Base-by-base conservation (phyloP, 2,329 filamentous ascomycete genomes). In the Colletotrichum aenigma region DNA sequence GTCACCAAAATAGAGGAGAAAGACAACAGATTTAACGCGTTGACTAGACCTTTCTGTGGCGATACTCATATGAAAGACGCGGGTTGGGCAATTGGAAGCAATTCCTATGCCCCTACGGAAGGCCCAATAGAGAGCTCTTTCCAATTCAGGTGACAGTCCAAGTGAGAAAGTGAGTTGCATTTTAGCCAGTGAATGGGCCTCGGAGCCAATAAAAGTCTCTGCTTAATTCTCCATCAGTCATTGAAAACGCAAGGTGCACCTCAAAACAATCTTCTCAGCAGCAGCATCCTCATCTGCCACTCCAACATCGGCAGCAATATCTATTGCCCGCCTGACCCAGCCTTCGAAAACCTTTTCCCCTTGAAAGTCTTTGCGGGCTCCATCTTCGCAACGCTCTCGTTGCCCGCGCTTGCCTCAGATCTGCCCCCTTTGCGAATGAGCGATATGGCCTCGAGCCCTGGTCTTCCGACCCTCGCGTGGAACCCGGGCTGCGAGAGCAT, bases 41-140 rank as follows among this genome's bases (percentile, higher is more conserved):
- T 1, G 6, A 0, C 6, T 3, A 52, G n/a, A 13, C n/a, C n/a
- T 52, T 21, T 52, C n/a, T 3, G 7, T 21, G 4, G 43, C 10
- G n/a, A 48, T 12, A 7, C 6, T 21, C 3, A 21, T 10, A 48
- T n/a, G 7, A 13, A 48, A 48, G 9, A 38, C 36, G 36, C 36
- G 4, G 0, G 34, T 36, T 36, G 18, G n/a, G 43, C 10, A 4
- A 52, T 52, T 52, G 13, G n/a, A 21, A 52, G 43, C 4, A 52
- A 7, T 21, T 52, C 13, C n/a, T 52, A 21, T 21, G 43, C 43
- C 6, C n/a, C 1, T 4, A 52, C 43, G 43, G 43, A 52, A 21
- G 43, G 43, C n/a, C 10, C 43, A 13, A 48, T 12, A 21, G 6
- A 48, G 9, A 10, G 3, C 43, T 48, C 43, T 21, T 48, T 21